Conservation (phyloP, 345 rosid genomes). For the Lepidium aucheri region DNA sequence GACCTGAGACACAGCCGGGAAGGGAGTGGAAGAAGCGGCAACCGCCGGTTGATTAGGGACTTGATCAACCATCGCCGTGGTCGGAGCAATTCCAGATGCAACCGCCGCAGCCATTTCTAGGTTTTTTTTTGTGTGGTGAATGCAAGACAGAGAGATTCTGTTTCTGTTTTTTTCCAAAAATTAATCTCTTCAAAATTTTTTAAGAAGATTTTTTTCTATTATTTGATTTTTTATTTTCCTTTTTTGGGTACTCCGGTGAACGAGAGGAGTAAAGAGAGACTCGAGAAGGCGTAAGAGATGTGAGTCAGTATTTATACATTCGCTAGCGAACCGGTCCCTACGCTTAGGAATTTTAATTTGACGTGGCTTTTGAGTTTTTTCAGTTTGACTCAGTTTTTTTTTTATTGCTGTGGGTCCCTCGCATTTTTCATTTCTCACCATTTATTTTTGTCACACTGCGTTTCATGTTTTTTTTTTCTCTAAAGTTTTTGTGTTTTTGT, state of each 20-base stretch:
- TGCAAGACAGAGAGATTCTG: neutral
- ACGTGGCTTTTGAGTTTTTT: slow-evolving; percentile 23
- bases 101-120: slow-evolving; percentile 31
- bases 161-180: neutral
- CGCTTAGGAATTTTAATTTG: slow-evolving; percentile 7
- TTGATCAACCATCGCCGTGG: slow-evolving; percentile 22
- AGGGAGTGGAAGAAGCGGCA: neutral
- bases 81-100: slow-evolving; percentile 23
- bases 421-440: neutral
- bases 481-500: too few species aligned
- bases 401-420: neutral
- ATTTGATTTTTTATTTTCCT: slow-evolving; percentile 10
- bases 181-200: neutral
- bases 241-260: slow-evolving; percentile 7
- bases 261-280: slow-evolving; percentile 8
- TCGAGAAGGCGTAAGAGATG: neutral
- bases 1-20: neutral
- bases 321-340: slow-evolving; percentile 1
- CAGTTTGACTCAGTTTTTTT: slow-evolving; percentile 7
- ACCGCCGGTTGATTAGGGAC: slow-evolving; percentile 7
- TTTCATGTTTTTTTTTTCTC: neutral
- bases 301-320: slow-evolving; percentile 12
- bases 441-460: neutral
- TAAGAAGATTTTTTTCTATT: neutral
- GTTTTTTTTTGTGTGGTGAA: neutral